Percentiles rank a stretch among this genome's conserved stretches.
phyloP scores from a whole-genome alignment of 352 stramenopile genomes.

The Globisporangium paroecandrum region DNA sequence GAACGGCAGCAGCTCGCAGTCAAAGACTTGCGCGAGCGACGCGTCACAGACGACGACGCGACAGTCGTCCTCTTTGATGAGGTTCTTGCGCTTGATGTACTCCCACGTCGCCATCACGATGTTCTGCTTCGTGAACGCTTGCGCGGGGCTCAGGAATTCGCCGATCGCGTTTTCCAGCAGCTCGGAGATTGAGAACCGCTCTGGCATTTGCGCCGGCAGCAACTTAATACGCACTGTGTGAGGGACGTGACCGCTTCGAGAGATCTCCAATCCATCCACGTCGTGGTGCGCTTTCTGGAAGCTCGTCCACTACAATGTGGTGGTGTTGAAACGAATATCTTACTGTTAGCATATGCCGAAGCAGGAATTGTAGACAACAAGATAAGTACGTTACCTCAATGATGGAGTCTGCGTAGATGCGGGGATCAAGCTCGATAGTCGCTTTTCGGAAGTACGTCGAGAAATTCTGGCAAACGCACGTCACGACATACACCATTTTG shows the following conservation, averaged over 20 bases:
- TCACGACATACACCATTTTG: not conserved
- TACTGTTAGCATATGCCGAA: not conserved
- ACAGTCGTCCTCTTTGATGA: slow-evolving; percentile 83
- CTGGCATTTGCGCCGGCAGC: slow-evolving; percentile 45
- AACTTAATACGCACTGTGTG: slow-evolving; percentile 71
- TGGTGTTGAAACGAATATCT: too few species aligned
- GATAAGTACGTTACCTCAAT: slow-evolving; percentile 40
- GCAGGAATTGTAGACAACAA: not conserved
- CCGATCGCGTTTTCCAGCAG: slow-evolving; percentile 36
- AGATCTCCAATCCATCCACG: slow-evolving; percentile 55
- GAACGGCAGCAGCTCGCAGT: slow-evolving; percentile 69
- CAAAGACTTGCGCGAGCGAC: slow-evolving; percentile 47
- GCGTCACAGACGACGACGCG: slow-evolving; percentile 63
- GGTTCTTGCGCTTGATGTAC: slow-evolving; percentile 70
- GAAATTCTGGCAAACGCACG: slow-evolving; percentile 45
- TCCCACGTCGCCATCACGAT: slow-evolving; percentile 75
- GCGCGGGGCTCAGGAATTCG: slow-evolving; percentile 37
- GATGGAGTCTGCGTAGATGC: slow-evolving; percentile 62
- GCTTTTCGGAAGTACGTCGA: slow-evolving; percentile 75
- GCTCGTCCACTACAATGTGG: slow-evolving; percentile 53
- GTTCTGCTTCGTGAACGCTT: slow-evolving; percentile 61
- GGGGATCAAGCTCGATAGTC: slow-evolving; percentile 67
- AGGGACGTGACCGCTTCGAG: slow-evolving; percentile 40
- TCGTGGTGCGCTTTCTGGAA: slow-evolving; percentile 70
- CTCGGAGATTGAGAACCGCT: slow-evolving; percentile 59